phyloP scores from a whole-genome alignment of 2,329 filamentous ascomycete genomes.

The Tolypocladium nubicola region DNA sequence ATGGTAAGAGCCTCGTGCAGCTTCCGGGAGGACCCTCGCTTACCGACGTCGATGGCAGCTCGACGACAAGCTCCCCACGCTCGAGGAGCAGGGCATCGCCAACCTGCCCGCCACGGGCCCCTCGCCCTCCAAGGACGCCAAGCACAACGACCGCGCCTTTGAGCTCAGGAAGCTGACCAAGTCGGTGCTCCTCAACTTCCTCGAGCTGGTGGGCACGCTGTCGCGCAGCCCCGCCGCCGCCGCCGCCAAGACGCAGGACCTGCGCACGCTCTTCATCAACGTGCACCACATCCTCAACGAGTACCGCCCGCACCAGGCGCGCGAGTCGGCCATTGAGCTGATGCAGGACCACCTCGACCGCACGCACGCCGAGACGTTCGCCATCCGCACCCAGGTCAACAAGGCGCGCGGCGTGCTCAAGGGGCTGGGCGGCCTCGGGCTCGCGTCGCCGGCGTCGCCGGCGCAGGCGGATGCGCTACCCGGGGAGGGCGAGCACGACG shows the following conservation, averaged over 20 bases:
- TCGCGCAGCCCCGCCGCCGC: constrained; percentile 32
- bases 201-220: constrained; percentile 60
- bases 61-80: constrained; percentile 51
- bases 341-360: constrained; percentile 77
- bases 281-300: constrained; percentile 90
- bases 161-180: constrained; percentile 72
- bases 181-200: constrained; percentile 76
- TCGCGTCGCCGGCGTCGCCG: constrained; percentile 7
- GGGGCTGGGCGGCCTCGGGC: constrained; percentile 47
- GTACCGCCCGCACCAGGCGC: constrained; percentile 84
- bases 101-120: constrained; percentile 43
- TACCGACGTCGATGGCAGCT: constrained; percentile 25
- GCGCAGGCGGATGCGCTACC: constrained; percentile 7
- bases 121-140: constrained; percentile 33
- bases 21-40: not conserved
- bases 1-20: constrained; percentile 26
- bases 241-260: constrained; percentile 62
- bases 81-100: constrained; percentile 60
- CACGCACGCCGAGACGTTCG: constrained; percentile 62
- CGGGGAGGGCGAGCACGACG: constrained; percentile 1
- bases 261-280: constrained; percentile 78
- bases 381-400: constrained; percentile 54
- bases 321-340: constrained; percentile 75
- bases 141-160: constrained; percentile 51
- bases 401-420: constrained; percentile 66